Evolutionary conservation across 495 filamentous ascomycete genomes (phyloP).

Genomic region (Xylaria palmicola): DNA sequence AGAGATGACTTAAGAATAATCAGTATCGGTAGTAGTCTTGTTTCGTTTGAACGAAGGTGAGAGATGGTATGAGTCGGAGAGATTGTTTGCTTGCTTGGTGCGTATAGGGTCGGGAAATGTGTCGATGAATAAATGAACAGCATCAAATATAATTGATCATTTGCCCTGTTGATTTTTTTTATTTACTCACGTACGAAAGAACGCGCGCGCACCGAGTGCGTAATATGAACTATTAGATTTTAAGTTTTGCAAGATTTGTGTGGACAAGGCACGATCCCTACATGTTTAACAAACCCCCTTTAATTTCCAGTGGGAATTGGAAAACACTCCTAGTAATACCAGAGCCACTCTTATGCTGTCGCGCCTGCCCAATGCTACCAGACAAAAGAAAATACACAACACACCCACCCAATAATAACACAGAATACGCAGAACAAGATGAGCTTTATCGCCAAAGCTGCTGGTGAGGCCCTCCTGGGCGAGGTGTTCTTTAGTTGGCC

Average conservation of each 20-base stretch:
- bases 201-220: background rate
- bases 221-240: background rate
- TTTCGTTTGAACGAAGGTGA: too few species aligned
- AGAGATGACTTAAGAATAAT: too few species aligned
- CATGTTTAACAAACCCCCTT: background rate
- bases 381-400: background rate
- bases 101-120: too few species aligned
- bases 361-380: constrained; percentile 18
- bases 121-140: too few species aligned
- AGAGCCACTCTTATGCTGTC: constrained; percentile 16
- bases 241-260: background rate
- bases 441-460: background rate
- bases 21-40: too few species aligned
- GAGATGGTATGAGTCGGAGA: too few species aligned
- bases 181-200: background rate
- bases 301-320: background rate
- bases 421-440: background rate
- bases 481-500: constrained; percentile 11
- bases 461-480: background rate
- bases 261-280: background rate
- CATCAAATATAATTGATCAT: too few species aligned
- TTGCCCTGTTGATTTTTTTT: too few species aligned
- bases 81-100: too few species aligned
- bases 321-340: background rate
- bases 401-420: background rate